Evolutionary conservation across 306 rosid species (phyloP).

Genomic region (Echinosophora koreensis): DNA sequence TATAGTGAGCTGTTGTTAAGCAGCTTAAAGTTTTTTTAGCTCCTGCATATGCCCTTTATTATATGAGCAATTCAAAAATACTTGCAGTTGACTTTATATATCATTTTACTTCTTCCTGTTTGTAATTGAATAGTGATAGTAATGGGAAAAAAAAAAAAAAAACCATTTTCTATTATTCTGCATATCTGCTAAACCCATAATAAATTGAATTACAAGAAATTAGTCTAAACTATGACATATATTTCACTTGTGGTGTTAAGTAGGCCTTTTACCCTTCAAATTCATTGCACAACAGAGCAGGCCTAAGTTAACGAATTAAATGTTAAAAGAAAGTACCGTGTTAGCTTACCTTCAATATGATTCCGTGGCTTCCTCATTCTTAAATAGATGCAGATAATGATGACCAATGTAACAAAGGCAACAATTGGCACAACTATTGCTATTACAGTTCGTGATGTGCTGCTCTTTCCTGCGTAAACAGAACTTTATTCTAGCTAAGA

Average conservation of each 20-base stretch:
- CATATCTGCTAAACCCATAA: not conserved
- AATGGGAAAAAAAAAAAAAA: not conserved
- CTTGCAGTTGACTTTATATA: not conserved
- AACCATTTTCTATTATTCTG: not conserved
- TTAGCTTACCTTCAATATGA: conserved; percentile 34
- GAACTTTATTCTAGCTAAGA: not conserved
- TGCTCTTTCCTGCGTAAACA: conserved; percentile 48
- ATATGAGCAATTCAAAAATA: not conserved
- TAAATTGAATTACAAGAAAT: not conserved
- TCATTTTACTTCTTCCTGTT: not conserved
- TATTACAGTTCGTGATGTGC: conserved; percentile 35
- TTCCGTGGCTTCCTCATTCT: conserved; percentile 42
- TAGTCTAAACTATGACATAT: not conserved
- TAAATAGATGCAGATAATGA: conserved; percentile 43
- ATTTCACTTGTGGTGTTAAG: not conserved
- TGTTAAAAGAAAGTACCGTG: conserved; percentile 1
- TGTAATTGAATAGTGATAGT: not conserved
- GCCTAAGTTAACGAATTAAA: not conserved
- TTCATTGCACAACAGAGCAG: not conserved
- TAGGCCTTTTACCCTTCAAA: not conserved
- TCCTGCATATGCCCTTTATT: not conserved
- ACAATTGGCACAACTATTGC: conserved; percentile 42
- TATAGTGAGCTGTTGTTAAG: not conserved
- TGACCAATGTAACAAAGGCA: conserved; percentile 32
- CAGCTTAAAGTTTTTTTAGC: not conserved